Conservation (phyloP, 1,139 yeast genomes). For the Suzukiozyma palmioleophila region DNA sequence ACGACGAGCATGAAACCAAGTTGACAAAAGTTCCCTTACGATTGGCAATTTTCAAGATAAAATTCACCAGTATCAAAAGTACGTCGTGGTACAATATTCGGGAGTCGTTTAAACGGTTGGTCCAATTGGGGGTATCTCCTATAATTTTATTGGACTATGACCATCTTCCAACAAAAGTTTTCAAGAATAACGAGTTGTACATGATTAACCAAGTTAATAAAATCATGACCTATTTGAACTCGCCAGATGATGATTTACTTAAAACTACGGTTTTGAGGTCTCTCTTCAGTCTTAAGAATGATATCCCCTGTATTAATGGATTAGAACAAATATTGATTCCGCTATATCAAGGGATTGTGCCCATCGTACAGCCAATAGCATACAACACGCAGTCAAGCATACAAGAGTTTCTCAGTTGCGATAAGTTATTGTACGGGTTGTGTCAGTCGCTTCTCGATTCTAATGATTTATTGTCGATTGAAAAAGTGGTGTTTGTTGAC, state of each 20-base stretch:
- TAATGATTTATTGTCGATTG: slow-evolving; percentile 50
- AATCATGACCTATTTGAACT: slow-evolving; percentile 23
- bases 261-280: slow-evolving; percentile 26
- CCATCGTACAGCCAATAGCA: slow-evolving; percentile 58
- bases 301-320: slow-evolving; percentile 16
- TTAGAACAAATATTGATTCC: slow-evolving; percentile 38
- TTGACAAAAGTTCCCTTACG: slow-evolving; percentile 41
- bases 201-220: slow-evolving; percentile 32
- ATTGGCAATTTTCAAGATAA: slow-evolving; percentile 48
- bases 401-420: slow-evolving; percentile 32
- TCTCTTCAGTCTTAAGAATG: slow-evolving; percentile 18
- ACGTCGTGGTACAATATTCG: slow-evolving; percentile 40
- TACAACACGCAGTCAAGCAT: slow-evolving; percentile 32
- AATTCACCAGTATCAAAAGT: slow-evolving; percentile 29
- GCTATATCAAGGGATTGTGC: slow-evolving; percentile 46
- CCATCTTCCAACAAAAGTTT: slow-evolving; percentile 21
- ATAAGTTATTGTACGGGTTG: slow-evolving; percentile 25
- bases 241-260: slow-evolving; percentile 21
- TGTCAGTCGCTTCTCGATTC: slow-evolving; percentile 22
- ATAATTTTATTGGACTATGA: slow-evolving; percentile 34
- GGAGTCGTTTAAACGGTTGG: slow-evolving; percentile 45
- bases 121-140: slow-evolving; percentile 45
- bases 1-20: slow-evolving; percentile 28
- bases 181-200: slow-evolving; percentile 29
- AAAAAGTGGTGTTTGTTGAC: slow-evolving; percentile 77